Percentiles rank a stretch among this genome's conserved stretches.
phyloP scores from a whole-genome alignment of 2,329 filamentous ascomycete genomes.

The Rachicladosporium sp. region DNA sequence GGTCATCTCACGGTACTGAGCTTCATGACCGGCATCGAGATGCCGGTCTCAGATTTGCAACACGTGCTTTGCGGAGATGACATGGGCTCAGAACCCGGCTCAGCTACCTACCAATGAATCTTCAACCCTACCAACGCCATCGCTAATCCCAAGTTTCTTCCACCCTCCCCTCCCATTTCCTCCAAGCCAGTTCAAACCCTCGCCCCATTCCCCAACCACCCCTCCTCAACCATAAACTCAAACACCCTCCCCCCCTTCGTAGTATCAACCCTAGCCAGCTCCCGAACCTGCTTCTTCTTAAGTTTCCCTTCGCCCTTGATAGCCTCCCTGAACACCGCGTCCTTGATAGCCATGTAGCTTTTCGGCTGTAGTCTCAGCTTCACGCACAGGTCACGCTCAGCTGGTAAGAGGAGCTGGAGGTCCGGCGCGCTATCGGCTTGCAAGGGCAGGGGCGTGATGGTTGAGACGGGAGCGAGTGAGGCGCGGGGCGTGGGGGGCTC shows the following conservation, averaged over 20 bases:
- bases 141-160: too few species aligned
- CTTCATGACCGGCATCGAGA: too few species aligned
- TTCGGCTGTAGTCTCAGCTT: slow-evolving; percentile 79
- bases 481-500: slow-evolving; percentile 9
- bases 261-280: slow-evolving; percentile 71
- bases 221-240: slow-evolving; percentile 86
- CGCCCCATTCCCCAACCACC: slow-evolving; percentile 58
- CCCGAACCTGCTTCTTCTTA: slow-evolving; percentile 88
- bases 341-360: slow-evolving; percentile 89
- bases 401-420: slow-evolving; percentile 69
- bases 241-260: slow-evolving; percentile 79
- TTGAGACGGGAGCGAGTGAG: slow-evolving; percentile 25
- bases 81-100: too few species aligned
- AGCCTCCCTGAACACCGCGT: slow-evolving; percentile 79
- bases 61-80: too few species aligned
- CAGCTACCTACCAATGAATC: too few species aligned
- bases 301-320: slow-evolving; percentile 76
- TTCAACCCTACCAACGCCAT: too few species aligned
- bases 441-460: slow-evolving; percentile 52
- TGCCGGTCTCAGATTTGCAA: too few species aligned
- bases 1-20: too few species aligned
- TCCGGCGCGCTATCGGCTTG: slow-evolving; percentile 68
- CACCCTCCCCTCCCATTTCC: too few species aligned
- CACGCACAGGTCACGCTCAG: slow-evolving; percentile 79
- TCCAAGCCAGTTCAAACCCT: slow-evolving; percentile 46